Evolutionary conservation across 306 rosid genomes (phyloP), one percentile per base, ranked within the genome.

Genomic region (Cucurbita pepo): DNA sequence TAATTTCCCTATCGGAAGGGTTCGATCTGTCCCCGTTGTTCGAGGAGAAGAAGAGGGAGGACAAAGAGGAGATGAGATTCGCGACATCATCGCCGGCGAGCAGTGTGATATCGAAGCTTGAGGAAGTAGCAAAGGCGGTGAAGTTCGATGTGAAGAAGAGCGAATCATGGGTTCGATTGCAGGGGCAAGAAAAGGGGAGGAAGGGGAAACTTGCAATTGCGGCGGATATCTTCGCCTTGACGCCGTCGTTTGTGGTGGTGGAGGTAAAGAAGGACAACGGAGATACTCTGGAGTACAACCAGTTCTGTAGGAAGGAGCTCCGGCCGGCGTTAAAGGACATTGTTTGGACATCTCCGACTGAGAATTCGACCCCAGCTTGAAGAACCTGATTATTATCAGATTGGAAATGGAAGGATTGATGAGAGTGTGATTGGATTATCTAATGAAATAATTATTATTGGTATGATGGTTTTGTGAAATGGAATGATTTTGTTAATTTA

Each of bases 291-390:
- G 95, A 89, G 81, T 89, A 89, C 18, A 83, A 85, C 21, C 88
- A 86, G 48, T 89, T 89, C 84, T 89, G 95, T 53, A 83, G 78
- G 51, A 82, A 85, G 44, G 85, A 89, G 84, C 95, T 89, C 36
- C 82, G 91, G 18, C 95, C 95, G 40, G 95, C 91, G 0, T 85
- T 89, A 14, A 86, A 89, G 25, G 95, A 89, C 60, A 83, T 89
- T 13, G 78, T 76, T 4, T 89, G 91, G 95, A 89, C 81, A 19
- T 79, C 89, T 1, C 45, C 82, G 14, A 65, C 71, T 8, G 71
- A 54, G 4, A 69, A 34, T 13, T 69, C 57, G 4, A 30, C 58
- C 3, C 45, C 58, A 7, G 73, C 45, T 69, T 69, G 57, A 69
- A 47, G 10, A 18, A 64, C 0, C 3, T 2, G 11, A 25, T 40